These are phyloP conservation scores for Aspergillus sp. DNA, from an alignment of 2,329 filamentous ascomycete genomes.

Conservation along the genomic window DNA sequence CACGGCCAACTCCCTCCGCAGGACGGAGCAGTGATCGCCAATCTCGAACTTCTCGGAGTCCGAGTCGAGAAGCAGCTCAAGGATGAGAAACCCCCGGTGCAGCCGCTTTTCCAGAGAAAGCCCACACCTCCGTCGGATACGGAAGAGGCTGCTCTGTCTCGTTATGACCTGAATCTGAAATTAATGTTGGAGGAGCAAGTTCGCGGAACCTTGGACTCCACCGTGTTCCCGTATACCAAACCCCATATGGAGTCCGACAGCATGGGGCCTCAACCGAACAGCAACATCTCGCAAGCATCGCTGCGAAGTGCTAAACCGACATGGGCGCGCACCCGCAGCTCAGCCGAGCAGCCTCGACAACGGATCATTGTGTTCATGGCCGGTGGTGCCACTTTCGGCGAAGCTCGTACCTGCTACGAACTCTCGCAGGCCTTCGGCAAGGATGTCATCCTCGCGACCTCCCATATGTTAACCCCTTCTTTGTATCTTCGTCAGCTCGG, in stretches of 20 bases:
- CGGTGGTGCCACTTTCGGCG: slow-evolving; percentile 90
- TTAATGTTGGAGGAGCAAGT: slow-evolving; percentile 75
- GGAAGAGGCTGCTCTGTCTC: slow-evolving; percentile 82
- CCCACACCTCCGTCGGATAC: slow-evolving; percentile 52
- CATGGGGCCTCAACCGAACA: slow-evolving; percentile 48
- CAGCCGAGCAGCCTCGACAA: slow-evolving; percentile 77
- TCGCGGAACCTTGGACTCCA: slow-evolving; percentile 65
- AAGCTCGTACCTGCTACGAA: slow-evolving; percentile 87
- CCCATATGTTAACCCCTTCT: slow-evolving; percentile 86
- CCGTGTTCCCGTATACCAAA: slow-evolving; percentile 69
- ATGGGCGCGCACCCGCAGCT: slow-evolving; percentile 82
- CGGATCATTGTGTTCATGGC: slow-evolving; percentile 93
- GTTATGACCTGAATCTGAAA: slow-evolving; percentile 80
- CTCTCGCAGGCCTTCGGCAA: slow-evolving; percentile 68
- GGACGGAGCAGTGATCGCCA: slow-evolving; percentile 71
- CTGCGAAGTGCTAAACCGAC: slow-evolving; percentile 89
- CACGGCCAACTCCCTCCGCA: slow-evolving; percentile 76
- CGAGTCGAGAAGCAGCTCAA: slow-evolving; percentile 71
- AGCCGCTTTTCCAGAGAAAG: slow-evolving; percentile 72
- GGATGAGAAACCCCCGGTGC: slow-evolving; percentile 65
- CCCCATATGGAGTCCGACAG: slow-evolving; percentile 57
- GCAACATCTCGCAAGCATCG: slow-evolving; percentile 63
- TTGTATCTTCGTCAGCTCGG: slow-evolving; percentile 80
- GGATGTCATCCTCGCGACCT: slow-evolving; percentile 85
- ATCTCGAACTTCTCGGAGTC: slow-evolving; percentile 76